These are phyloP conservation scores for Ascosphaera apis DNA, from an alignment of 2,329 filamentous ascomycete species.

Conservation along the genomic window DNA sequence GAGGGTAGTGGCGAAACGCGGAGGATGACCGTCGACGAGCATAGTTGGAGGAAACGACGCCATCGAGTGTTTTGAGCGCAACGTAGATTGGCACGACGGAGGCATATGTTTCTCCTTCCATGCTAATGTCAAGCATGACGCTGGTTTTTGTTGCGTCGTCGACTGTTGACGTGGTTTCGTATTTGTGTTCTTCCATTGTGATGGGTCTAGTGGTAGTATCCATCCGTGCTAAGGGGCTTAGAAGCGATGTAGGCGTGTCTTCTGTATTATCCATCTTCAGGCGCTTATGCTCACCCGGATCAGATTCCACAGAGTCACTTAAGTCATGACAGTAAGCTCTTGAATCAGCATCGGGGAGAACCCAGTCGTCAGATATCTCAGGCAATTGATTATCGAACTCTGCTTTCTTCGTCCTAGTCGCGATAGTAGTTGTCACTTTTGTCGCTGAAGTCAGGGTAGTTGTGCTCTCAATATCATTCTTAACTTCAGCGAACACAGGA, in stretches of 20 bases:
- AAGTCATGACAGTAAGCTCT: not conserved
- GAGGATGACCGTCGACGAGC: slow-evolving; percentile 10
- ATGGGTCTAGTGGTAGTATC: slow-evolving; percentile 13
- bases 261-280: slow-evolving; percentile 10
- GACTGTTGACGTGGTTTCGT: not conserved
- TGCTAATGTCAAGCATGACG: not conserved
- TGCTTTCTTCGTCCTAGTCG: not conserved
- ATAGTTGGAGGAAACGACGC: not conserved
- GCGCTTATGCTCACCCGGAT: not conserved
- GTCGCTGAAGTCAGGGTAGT: slow-evolving; percentile 15
- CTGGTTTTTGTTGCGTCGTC: not conserved
- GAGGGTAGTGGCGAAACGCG: slow-evolving; percentile 13
- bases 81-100: slow-evolving; percentile 46
- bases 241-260: slow-evolving; percentile 22
- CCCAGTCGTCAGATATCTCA: slow-evolving; percentile 17
- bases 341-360: not conserved
- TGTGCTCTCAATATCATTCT: not conserved
- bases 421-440: not conserved
- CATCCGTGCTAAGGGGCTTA: slow-evolving; percentile 18
- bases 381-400: not conserved
- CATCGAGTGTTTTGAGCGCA: slow-evolving; percentile 26
- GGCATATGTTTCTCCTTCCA: not conserved
- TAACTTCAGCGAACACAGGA: slow-evolving; percentile 15
- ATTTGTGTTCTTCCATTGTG: not conserved
- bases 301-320: not conserved